Conservation (phyloP, 148 eudicot genomes). For the Rhododendron ovatum region DNA sequence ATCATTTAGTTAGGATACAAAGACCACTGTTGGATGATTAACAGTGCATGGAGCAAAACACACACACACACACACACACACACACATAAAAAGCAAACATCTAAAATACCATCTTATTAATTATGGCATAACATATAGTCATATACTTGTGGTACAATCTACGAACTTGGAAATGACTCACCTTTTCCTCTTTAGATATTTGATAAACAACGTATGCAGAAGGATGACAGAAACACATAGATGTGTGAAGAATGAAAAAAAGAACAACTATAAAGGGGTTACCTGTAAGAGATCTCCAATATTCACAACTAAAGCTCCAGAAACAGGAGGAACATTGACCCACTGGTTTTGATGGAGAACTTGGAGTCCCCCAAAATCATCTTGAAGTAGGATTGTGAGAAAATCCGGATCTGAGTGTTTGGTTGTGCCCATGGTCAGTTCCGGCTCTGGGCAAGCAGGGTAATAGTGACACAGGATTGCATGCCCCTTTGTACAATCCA, state of each 20-base stretch:
- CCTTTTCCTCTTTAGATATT: not conserved
- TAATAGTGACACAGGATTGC: conserved; percentile 33
- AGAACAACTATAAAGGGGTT: not conserved
- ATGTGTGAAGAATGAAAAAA: not conserved
- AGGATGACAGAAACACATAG: not conserved
- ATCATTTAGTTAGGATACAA: too few species aligned
- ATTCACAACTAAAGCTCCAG: conserved; percentile 37
- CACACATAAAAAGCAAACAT: too few species aligned
- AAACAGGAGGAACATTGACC: conserved; percentile 38
- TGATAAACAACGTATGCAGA: not conserved
- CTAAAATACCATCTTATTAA: too few species aligned
- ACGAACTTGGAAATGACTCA: not conserved
- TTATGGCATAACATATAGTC: not conserved
- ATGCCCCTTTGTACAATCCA: conserved; percentile 22
- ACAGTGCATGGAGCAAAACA: too few species aligned
- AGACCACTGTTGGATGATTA: too few species aligned
- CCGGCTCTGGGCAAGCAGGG: conserved; percentile 54
- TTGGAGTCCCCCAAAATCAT: conserved; percentile 43
- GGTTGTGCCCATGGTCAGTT: conserved; percentile 33
- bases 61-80: too few species aligned
- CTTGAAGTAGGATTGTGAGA: conserved; percentile 37
- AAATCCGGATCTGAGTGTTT: conserved; percentile 34
- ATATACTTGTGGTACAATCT: too few species aligned
- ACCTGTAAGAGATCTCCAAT: conserved; percentile 34
- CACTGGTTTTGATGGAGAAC: conserved; percentile 36